Percentiles rank a stretch among this genome's conserved stretches.
phyloP scores from a whole-genome alignment of 140 eudicot species.

The Bidens hawaiensis region DNA sequence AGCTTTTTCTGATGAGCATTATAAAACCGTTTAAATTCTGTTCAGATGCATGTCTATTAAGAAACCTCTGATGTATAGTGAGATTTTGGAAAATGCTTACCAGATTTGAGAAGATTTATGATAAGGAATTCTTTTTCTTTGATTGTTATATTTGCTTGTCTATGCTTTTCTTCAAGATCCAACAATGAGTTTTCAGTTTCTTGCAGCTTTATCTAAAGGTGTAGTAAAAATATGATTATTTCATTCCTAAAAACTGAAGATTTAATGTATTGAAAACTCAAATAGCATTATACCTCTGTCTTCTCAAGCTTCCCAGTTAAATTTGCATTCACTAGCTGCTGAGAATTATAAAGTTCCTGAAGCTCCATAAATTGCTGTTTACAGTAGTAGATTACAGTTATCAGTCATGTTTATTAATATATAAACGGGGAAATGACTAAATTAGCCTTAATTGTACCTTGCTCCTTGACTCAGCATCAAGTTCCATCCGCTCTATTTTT shows the following conservation, averaged over 20 bases:
- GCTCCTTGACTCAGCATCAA: slow-evolving; percentile 82
- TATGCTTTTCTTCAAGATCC: slow-evolving; percentile 91
- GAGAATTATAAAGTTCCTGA: slow-evolving; percentile 76
- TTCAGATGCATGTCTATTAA: slow-evolving; percentile 2
- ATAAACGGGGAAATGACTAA: background rate
- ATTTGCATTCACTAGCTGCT: slow-evolving; percentile 66
- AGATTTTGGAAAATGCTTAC: slow-evolving; percentile 31
- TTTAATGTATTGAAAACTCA: background rate
- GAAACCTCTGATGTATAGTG: background rate
- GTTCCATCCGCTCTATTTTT: slow-evolving; percentile 94
- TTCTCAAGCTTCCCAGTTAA: slow-evolving; percentile 76
- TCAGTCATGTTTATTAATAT: background rate
- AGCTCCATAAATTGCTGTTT: slow-evolving; percentile 89
- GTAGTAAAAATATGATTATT: background rate
- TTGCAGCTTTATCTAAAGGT: slow-evolving; percentile 73
- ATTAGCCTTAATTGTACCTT: slow-evolving; percentile 53
- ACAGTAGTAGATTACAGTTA: slow-evolving; percentile 4
- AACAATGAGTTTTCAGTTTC: slow-evolving; percentile 86
- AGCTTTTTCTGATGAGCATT: slow-evolving; percentile 40
- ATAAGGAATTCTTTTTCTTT: slow-evolving; percentile 91
- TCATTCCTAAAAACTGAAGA: background rate
- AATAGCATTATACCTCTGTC: slow-evolving; percentile 55
- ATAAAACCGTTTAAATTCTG: background rate
- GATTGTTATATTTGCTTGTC: slow-evolving; percentile 91
- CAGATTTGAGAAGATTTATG: slow-evolving; percentile 84